A percentile compares a stretch with the other conserved stretches of the same genome.
These are phyloP conservation scores for Parachaetomium inaequale DNA, from an alignment of 495 filamentous ascomycete species.

Conservation along the genomic window DNA sequence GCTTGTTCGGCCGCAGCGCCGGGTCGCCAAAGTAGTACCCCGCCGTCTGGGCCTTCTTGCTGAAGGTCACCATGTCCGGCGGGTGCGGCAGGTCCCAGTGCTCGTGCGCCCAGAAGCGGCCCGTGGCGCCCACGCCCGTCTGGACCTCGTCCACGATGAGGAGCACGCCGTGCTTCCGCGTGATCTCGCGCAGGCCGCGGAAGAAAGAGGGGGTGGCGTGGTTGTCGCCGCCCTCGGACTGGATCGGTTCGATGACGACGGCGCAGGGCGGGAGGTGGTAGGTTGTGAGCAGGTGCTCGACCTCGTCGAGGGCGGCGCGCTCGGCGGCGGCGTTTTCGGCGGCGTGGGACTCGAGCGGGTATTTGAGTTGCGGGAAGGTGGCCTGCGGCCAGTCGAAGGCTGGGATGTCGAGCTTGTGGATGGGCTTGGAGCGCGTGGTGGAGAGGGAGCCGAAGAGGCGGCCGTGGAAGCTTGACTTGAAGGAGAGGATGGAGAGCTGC, in stretches of 20 bases:
- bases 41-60: constrained; percentile 97
- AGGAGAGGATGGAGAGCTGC: constrained; percentile 84
- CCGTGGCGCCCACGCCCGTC: constrained; percentile 92
- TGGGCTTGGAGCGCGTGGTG: constrained; percentile 92
- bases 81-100: constrained; percentile 85
- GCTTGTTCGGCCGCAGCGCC: constrained; percentile 89
- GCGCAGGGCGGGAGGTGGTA: constrained; percentile 86
- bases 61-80: constrained; percentile 98
- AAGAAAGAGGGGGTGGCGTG: constrained; percentile 95
- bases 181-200: constrained; percentile 78
- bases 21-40: constrained; percentile 94
- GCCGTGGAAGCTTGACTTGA: constrained; percentile 92
- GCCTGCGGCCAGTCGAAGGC: constrained; percentile 99
- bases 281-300: constrained; percentile 79
- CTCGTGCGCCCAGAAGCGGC: constrained; percentile 98
- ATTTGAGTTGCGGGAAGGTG: constrained; percentile 83
- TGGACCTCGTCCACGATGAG: constrained; percentile 99
- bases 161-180: constrained; percentile 78
- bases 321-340: constrained; percentile 83
- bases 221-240: constrained; percentile 98
- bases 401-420: constrained; percentile 98
- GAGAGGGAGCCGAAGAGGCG: constrained; percentile 89
- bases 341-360: constrained; percentile 80
- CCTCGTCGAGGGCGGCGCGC: constrained; percentile 79
- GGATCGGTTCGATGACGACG: constrained; percentile 90